These are phyloP conservation scores for Chrysoporthe cubensis DNA, from an alignment of 2,329 filamentous ascomycete species.

Conservation along the genomic window DNA sequence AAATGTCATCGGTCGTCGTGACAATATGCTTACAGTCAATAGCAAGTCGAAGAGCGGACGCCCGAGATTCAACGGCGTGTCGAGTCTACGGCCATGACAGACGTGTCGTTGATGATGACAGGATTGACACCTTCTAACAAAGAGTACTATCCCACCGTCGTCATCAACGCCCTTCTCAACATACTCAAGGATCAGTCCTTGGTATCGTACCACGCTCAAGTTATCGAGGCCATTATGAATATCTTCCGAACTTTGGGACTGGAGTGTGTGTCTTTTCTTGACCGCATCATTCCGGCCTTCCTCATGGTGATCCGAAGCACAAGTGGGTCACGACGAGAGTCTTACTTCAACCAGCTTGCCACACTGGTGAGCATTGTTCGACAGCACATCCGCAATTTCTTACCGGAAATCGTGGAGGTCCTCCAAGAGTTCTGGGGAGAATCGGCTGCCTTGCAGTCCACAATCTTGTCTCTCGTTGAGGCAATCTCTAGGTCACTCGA, in stretches of 20 bases:
- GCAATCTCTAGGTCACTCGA: conserved; percentile 92
- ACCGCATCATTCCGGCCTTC: conserved; percentile 93
- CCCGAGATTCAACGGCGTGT: conserved; percentile 76
- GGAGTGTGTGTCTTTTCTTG: conserved; percentile 94
- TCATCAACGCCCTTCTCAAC: conserved; percentile 92
- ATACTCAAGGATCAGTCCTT: conserved; percentile 91
- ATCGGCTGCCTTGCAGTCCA: conserved; percentile 80
- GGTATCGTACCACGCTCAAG: conserved; percentile 86
- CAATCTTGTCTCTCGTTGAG: conserved; percentile 89
- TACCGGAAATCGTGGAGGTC: conserved; percentile 83
- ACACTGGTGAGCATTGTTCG: conserved; percentile 93
- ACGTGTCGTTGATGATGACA: conserved; percentile 97
- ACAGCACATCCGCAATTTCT: conserved; percentile 91
- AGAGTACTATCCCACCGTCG: conserved; percentile 97
- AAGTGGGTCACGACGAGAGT: conserved; percentile 77
- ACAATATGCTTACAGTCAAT: neutral
- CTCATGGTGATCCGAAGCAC: conserved; percentile 85
- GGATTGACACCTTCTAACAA: conserved; percentile 95
- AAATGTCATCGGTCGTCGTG: neutral
- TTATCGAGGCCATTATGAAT: conserved; percentile 98
- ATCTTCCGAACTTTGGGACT: conserved; percentile 96
- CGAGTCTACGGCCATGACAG: conserved; percentile 73
- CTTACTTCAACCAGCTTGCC: conserved; percentile 96
- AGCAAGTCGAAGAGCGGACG: conserved; percentile 84
- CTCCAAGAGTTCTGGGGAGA: conserved; percentile 90